A percentile compares a stretch with the other conserved stretches of the same genome.
phyloP scores from a whole-genome alignment of 345 rosid species.

The Gossypium arboreum region DNA sequence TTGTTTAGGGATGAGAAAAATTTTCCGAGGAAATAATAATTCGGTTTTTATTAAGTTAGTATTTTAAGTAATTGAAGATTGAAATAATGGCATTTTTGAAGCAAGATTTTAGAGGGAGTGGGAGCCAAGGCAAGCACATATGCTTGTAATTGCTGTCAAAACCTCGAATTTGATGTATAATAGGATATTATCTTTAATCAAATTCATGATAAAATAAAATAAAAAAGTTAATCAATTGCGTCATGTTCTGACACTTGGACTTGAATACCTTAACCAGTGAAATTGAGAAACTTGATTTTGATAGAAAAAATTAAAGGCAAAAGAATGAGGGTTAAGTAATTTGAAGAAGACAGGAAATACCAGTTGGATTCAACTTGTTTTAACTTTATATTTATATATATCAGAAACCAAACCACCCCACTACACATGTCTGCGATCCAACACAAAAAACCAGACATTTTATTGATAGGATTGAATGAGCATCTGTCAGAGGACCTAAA shows the following conservation, averaged over 20 bases:
- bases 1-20: background rate
- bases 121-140: too few relatives aligned
- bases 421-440: conserved; percentile 60
- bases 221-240: background rate
- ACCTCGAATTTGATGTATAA: too few relatives aligned
- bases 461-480: conserved; percentile 23
- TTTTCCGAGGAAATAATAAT: background rate
- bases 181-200: too few relatives aligned
- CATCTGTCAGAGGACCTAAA: background rate
- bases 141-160: too few relatives aligned
- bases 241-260: background rate
- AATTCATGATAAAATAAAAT: too few relatives aligned
- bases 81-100: too few relatives aligned
- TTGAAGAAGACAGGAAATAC: conserved; percentile 45
- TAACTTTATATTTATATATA: background rate
- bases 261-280: conserved; percentile 16
- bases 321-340: conserved; percentile 52
- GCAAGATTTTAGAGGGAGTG: too few relatives aligned
- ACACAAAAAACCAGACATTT: conserved; percentile 25
- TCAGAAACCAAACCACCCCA: conserved; percentile 59
- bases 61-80: background rate
- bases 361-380: conserved; percentile 66
- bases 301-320: conserved; percentile 74
- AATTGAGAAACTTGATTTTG: conserved; percentile 47
- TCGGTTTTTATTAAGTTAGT: background rate